Evolutionary conservation across 441 rosid species (phyloP).

Genomic region (Pelargonium cotyledonis): DNA sequence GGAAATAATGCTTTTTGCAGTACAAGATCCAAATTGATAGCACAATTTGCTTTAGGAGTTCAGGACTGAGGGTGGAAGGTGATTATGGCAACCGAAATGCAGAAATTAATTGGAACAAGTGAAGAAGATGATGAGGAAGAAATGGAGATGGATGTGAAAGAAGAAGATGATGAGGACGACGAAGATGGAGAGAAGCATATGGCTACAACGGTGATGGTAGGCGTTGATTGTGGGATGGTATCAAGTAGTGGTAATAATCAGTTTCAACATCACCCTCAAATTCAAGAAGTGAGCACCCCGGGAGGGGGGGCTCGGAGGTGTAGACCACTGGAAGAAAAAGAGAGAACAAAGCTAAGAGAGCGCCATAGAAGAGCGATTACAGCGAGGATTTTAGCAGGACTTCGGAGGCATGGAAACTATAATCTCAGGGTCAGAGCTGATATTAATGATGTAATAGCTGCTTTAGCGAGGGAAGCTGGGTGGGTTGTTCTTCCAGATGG

Average conservation of each 20-base stretch:
- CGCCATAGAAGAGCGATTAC: conserved; percentile 95
- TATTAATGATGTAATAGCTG: conserved; percentile 96
- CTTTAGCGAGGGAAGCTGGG: conserved; percentile 99
- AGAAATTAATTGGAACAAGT: conserved; percentile 59
- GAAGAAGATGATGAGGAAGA: conserved; percentile 92
- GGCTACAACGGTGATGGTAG: conserved; percentile 38
- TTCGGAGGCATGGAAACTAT: conserved; percentile 94
- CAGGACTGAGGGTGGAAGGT: conserved; percentile 14
- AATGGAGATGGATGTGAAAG: conserved; percentile 79
- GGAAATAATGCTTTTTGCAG: conserved; percentile 23
- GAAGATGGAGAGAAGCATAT: conserved; percentile 46
- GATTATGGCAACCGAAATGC: conserved; percentile 75
- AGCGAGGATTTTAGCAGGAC: conserved; percentile 96
- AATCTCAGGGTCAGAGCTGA: conserved; percentile 98
- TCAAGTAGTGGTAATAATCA: conserved; percentile 49
- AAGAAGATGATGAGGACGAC: conserved; percentile 63
- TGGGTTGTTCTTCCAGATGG: conserved; percentile 99
- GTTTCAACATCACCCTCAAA: conserved; percentile 54
- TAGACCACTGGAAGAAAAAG: conserved; percentile 91
- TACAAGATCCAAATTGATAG: conserved; percentile 18
- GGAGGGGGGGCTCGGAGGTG: conserved; percentile 71
- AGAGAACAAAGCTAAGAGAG: conserved; percentile 95
- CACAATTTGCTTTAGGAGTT: conserved; percentile 21
- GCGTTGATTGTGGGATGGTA: conserved; percentile 40
- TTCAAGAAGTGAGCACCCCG: conserved; percentile 70